Base-by-base conservation (phyloP, 2,329 filamentous ascomycete species). In the Colletotrichum tamarilloi region DNA sequence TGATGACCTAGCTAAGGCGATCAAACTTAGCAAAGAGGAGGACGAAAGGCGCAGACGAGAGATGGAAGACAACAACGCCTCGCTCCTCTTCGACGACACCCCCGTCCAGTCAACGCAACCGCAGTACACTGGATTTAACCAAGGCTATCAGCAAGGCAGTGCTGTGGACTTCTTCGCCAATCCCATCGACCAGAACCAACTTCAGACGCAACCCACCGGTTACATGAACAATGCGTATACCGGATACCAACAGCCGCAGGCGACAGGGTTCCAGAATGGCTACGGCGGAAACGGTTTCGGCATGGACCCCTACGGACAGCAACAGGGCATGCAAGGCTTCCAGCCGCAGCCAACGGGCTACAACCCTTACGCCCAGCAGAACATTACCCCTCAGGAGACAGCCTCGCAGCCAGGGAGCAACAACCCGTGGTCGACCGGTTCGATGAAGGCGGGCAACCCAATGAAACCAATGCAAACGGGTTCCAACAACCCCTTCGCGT, bases 161-260 rank as follows among this genome's bases (percentile, higher is more conserved):
- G 94, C 95, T 14, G 97, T 99, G 22, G 97, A 99, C 84, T 98
- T 97, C 91, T 97, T 97, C 78, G 97, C 96, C 72, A 99, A 99
- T 82, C 95, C 95, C 14, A 93, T 98, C 79, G 94, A 96, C 72
- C 92, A 91, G 78, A 91, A 85, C 77, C 92, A 94, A 81, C 88
- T 92, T 77, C 92, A 95, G 81, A 89, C 90, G 57, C 95, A 98
- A 81, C 93, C 91, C 3, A 97, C 95, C 1, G 95, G 94, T n/a
- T 93, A 86, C 76, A 85, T 90, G 82, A 81, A 83, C 67, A 88
- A 89, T 75, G 85, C 87, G 32, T 91, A 90, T 75, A 90, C 88
- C 22, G 87, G 87, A 11, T 89, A 83, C 68, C 72, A 75, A 42
- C 78, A 77, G 69, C 74, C 77, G 24, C 84, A 87, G 72, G 85